Conservation (phyloP, 345 rosid species). For the Salix suchowensis region DNA sequence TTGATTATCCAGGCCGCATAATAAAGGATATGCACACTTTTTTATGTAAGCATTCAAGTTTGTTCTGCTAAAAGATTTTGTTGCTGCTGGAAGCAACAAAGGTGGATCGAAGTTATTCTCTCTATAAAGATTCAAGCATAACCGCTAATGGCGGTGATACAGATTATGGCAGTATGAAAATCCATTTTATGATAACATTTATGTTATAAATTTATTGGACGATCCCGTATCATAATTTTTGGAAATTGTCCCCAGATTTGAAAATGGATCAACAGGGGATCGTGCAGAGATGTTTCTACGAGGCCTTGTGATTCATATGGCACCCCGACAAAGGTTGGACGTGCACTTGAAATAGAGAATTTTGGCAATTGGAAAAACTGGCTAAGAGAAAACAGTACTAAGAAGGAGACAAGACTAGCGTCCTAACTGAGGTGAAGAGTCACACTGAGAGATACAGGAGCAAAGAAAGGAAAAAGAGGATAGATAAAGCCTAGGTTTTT, state of each 20-base stretch:
- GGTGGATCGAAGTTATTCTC: conserved; percentile 14
- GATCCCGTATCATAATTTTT: conserved; percentile 60
- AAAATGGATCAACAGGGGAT: conserved; percentile 26
- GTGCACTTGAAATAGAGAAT: no score
- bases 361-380: no score
- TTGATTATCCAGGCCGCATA: not conserved
- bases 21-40: not conserved
- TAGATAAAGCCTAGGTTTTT: no score
- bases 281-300: conserved; percentile 50
- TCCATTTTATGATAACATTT: conserved; percentile 8
- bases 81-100: conserved; percentile 20
- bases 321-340: no score
- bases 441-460: no score
- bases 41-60: not conserved
- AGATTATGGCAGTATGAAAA: conserved; percentile 15
- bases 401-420: no score
- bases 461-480: no score
- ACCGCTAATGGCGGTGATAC: conserved; percentile 9
- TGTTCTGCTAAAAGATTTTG: not conserved
- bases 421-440: no score
- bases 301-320: no score
- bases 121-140: conserved; percentile 20
- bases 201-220: conserved; percentile 14
- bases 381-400: no score
- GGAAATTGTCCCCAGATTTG: conserved; percentile 45